Evolutionary conservation across 805 yeast genomes (phyloP).

Genomic region (Torulaspora microellipsoides): DNA sequence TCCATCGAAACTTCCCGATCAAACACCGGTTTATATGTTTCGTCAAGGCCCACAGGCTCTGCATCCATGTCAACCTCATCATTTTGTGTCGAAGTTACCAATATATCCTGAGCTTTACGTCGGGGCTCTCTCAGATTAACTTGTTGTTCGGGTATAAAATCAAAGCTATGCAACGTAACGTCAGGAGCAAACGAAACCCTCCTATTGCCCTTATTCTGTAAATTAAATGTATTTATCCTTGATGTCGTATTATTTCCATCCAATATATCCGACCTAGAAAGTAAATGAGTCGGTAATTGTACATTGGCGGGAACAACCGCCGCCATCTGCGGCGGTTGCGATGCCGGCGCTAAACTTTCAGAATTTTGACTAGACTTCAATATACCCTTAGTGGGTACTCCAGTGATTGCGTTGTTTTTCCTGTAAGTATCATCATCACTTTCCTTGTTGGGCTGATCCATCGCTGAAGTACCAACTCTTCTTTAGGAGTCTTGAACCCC

Average conservation of each 20-base stretch:
- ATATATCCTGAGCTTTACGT: slow-evolving; percentile 9
- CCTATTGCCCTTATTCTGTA: slow-evolving; percentile 32
- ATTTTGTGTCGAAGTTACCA: slow-evolving; percentile 14
- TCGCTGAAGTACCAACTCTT: neutral
- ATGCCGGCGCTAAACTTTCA: slow-evolving; percentile 1
- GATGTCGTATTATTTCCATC: slow-evolving; percentile 33
- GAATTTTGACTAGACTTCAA: slow-evolving; percentile 10
- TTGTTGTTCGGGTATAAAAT: slow-evolving; percentile 31
- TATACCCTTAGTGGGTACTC: slow-evolving; percentile 8
- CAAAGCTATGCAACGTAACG: slow-evolving; percentile 59
- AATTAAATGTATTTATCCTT: slow-evolving; percentile 18
- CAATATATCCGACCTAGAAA: slow-evolving; percentile 10
- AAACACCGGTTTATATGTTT: slow-evolving; percentile 3
- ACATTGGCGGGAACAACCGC: neutral
- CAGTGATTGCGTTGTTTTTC: neutral
- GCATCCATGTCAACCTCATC: slow-evolving; percentile 1
- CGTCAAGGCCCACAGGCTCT: slow-evolving; percentile 1
- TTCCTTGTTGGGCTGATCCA: neutral
- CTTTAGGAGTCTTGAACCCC: too few relatives aligned
- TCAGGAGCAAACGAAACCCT: slow-evolving; percentile 77
- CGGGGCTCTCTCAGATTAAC: slow-evolving; percentile 20
- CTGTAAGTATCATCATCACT: neutral
- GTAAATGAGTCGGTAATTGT: slow-evolving; percentile 6
- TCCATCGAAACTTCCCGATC: slow-evolving; percentile 21
- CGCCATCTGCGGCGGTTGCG: slow-evolving; percentile 2